These are phyloP conservation scores for Pestalotiopsis sp. DNA, from an alignment of 2,329 filamentous ascomycete species.

Conservation along the genomic window DNA sequence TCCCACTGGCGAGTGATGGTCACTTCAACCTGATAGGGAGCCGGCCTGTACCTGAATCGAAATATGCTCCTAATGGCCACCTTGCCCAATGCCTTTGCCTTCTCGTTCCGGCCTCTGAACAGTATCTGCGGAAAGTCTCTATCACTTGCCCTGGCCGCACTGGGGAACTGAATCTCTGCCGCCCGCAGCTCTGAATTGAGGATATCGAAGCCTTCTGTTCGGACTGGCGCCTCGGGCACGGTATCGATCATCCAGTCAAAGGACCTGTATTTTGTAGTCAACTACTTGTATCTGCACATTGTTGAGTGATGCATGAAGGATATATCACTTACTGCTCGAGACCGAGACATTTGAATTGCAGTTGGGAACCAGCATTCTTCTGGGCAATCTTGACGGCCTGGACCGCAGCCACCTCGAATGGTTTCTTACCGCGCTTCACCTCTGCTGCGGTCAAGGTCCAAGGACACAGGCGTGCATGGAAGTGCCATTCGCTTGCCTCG, in stretches of 20 bases:
- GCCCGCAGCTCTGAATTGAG: conserved; percentile 23
- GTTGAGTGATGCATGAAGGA: background rate
- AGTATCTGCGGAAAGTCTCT: conserved; percentile 28
- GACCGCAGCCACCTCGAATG: conserved; percentile 4
- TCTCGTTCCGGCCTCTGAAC: conserved; percentile 12
- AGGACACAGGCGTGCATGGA: background rate
- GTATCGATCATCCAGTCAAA: conserved; percentile 40
- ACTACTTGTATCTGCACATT: background rate
- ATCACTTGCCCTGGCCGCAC: conserved; percentile 10
- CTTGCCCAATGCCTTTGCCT: conserved; percentile 23
- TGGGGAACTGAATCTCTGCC: conserved; percentile 21
- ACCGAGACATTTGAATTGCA: conserved; percentile 7
- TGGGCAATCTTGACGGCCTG: background rate
- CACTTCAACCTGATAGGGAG: conserved; percentile 35
- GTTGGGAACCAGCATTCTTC: background rate
- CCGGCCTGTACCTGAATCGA: conserved; percentile 30
- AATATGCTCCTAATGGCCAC: conserved; percentile 33
- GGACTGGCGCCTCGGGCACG: conserved; percentile 22
- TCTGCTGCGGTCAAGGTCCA: background rate
- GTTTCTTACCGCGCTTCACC: background rate
- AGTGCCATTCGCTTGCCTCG: conserved; percentile 1
- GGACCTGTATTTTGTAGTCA: conserved; percentile 22
- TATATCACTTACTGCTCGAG: conserved; percentile 10
- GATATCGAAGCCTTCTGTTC: conserved; percentile 19
- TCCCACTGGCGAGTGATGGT: conserved; percentile 34